Evolutionary conservation across 2,329 filamentous ascomycete genomes (phyloP).

Genomic region (Blumeria hordei): DNA sequence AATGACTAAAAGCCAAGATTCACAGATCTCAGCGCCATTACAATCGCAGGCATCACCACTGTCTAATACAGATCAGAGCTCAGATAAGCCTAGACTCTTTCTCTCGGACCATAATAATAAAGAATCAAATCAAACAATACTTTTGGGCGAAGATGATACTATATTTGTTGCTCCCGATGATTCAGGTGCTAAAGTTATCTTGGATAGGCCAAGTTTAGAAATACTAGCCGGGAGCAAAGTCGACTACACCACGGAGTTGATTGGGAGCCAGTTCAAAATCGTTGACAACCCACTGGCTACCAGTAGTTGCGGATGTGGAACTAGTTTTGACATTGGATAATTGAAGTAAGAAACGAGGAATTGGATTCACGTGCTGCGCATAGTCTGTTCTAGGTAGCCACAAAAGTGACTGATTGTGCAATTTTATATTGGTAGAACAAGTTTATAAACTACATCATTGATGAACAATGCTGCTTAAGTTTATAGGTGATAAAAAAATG

Average conservation of each 20-base stretch:
- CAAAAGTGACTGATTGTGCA: too few species aligned
- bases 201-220: slow-evolving; percentile 72
- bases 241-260: slow-evolving; percentile 90
- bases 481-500: too few species aligned
- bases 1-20: too few species aligned
- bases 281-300: slow-evolving; percentile 77
- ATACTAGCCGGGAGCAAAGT: slow-evolving; percentile 82
- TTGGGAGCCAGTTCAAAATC: slow-evolving; percentile 88
- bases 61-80: neutral
- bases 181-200: slow-evolving; percentile 51
- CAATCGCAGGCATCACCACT: neutral
- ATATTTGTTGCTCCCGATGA: slow-evolving; percentile 49
- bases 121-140: slow-evolving; percentile 7
- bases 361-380: too few species aligned
- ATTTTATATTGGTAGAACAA: too few species aligned
- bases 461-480: too few species aligned
- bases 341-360: neutral
- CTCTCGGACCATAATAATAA: neutral
- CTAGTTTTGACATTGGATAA: slow-evolving; percentile 77
- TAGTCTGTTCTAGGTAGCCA: too few species aligned
- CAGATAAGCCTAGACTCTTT: too few species aligned
- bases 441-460: too few species aligned
- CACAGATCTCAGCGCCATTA: neutral
- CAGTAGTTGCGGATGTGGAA: slow-evolving; percentile 91
- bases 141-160: slow-evolving; percentile 49